phyloP scores from a whole-genome alignment of 169 alveolate genomes.

The Plasmodium falciparum region DNA sequence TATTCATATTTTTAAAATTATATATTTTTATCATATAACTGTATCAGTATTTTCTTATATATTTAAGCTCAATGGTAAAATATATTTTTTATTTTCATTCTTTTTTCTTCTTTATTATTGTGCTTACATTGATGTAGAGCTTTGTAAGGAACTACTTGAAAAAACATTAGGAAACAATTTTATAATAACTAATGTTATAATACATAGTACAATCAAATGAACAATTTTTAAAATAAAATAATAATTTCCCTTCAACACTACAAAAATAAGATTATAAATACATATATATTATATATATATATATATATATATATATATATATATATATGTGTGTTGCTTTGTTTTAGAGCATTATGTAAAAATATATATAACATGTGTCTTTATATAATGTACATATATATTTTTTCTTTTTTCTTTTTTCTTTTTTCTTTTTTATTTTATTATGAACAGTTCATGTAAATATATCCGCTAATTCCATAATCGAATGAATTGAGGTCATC shows the following conservation, averaged over 20 bases:
- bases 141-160: slow-evolving; percentile 18
- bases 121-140: slow-evolving; percentile 42
- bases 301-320: slow-evolving; percentile 5
- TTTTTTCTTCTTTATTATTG: neutral
- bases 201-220: slow-evolving; percentile 35
- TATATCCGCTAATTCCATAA: slow-evolving; percentile 51
- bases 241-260: slow-evolving; percentile 42
- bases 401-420: neutral
- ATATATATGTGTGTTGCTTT: neutral
- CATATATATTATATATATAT: too few relatives aligned
- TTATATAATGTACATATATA: neutral
- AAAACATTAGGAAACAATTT: slow-evolving; percentile 35
- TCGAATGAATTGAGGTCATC: slow-evolving; percentile 47
- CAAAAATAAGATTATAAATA: neutral
- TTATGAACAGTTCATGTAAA: slow-evolving; percentile 53
- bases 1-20: too few relatives aligned
- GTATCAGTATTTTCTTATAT: too few relatives aligned
- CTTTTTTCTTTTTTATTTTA: too few relatives aligned
- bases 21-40: too few relatives aligned
- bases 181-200: slow-evolving; percentile 15
- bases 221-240: slow-evolving; percentile 34
- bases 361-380: too few relatives aligned
- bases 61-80: too few relatives aligned
- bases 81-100: neutral
- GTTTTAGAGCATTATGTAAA: too few relatives aligned